Percentiles rank a stretch among this genome's conserved stretches.
Evolutionary conservation across 2,329 filamentous ascomycete species (phyloP).

Genomic region (Westerdykella sp.): DNA sequence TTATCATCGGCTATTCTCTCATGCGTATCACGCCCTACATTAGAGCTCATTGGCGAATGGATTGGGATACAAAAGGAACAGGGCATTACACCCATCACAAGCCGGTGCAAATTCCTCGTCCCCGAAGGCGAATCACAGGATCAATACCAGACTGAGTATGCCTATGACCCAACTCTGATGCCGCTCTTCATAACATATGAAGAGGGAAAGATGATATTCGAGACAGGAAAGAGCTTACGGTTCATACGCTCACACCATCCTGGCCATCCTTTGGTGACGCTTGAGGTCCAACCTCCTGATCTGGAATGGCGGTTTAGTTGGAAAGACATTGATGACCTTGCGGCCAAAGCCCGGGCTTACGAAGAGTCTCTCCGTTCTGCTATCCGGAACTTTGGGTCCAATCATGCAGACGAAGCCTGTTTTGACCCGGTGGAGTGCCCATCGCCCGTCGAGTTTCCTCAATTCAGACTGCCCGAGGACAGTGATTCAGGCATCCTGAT

Average conservation of each 20-base stretch:
- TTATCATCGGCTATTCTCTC: conserved; percentile 63
- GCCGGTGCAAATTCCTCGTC: conserved; percentile 26
- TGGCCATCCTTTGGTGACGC: conserved; percentile 59
- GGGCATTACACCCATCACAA: conserved; percentile 18
- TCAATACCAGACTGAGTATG: conserved; percentile 46
- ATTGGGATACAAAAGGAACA: conserved; percentile 55
- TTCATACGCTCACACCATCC: conserved; percentile 66
- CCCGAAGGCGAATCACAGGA: conserved; percentile 21
- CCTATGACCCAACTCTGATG: conserved; percentile 59
- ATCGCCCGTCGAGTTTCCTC: too few species aligned
- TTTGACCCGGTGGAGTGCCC: conserved; percentile 10
- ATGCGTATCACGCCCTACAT: conserved; percentile 59
- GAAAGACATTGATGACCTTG: conserved; percentile 60
- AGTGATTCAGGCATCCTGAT: too few species aligned
- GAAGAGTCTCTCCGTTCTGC: conserved; percentile 38
- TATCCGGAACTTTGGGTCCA: conserved; percentile 19
- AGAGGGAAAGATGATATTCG: conserved; percentile 66
- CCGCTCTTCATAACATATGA: conserved; percentile 67
- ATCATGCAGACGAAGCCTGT: conserved; percentile 11
- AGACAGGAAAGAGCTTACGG: conserved; percentile 69
- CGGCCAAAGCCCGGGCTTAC: conserved; percentile 52
- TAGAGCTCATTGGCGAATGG: conserved; percentile 65
- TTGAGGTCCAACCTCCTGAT: conserved; percentile 50
- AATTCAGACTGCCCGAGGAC: too few species aligned
- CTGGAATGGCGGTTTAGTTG: conserved; percentile 67